Percentiles rank a stretch among this genome's conserved stretches.
These are phyloP conservation scores for Capillidium rhysosporum DNA, from an alignment of 371 early-diverging fungal genomes.

Conservation along the genomic window DNA sequence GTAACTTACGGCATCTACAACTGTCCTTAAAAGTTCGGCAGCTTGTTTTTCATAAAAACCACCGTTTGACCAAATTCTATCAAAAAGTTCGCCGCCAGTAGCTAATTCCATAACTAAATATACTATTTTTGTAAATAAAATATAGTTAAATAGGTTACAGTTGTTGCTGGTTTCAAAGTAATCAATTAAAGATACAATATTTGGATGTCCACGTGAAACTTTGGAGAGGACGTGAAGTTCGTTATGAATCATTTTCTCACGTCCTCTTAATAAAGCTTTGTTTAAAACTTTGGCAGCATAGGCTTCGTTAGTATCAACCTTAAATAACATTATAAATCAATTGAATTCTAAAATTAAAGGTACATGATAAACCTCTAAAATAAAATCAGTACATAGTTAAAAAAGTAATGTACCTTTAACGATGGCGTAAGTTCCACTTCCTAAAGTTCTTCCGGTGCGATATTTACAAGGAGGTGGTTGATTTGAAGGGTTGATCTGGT, in stretches of 20 bases:
- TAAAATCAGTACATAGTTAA: not conserved
- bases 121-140: constrained; percentile 20
- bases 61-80: constrained; percentile 63
- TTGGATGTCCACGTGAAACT: constrained; percentile 68
- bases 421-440: constrained; percentile 44
- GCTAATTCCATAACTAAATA: constrained; percentile 83
- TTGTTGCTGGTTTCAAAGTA: constrained; percentile 85
- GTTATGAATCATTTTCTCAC: constrained; percentile 77
- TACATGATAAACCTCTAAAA: not conserved
- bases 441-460: constrained; percentile 41
- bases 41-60: constrained; percentile 72
- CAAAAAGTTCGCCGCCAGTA: constrained; percentile 78
- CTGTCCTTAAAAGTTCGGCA: constrained; percentile 52
- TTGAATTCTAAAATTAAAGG: not conserved
- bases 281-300: constrained; percentile 86
- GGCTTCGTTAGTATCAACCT: constrained; percentile 62
- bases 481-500: not conserved
- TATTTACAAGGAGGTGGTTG: constrained; percentile 36
- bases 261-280: constrained; percentile 70
- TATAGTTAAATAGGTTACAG: constrained; percentile 20
- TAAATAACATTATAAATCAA: not conserved
- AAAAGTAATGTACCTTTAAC: constrained; percentile 33
- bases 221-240: constrained; percentile 68
- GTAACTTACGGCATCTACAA: constrained; percentile 57
- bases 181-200: constrained; percentile 68